A percentile compares a stretch with the other conserved stretches of the same genome.
phyloP scores from a whole-genome alignment of 495 filamentous ascomycete genomes.

The Podospora tetraspora region DNA sequence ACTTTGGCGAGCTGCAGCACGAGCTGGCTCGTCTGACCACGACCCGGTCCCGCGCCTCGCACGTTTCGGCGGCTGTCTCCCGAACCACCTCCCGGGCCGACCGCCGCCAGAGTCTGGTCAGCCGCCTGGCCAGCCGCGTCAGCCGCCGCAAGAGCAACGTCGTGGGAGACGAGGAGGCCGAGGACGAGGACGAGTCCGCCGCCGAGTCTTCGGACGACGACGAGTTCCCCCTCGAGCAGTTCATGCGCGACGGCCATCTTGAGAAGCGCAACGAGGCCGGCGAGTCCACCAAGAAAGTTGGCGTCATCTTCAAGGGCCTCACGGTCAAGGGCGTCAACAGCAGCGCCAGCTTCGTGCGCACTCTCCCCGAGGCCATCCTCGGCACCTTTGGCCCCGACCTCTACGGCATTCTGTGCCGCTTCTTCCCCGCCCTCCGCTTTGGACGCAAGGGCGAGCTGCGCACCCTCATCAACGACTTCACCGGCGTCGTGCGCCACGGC shows the following conservation, averaged over 20 bases:
- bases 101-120: conserved; percentile 18
- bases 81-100: conserved; percentile 14
- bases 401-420: conserved; percentile 60
- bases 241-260: conserved; percentile 74
- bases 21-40: conserved; percentile 46
- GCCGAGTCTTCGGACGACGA: conserved; percentile 25
- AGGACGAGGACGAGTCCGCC: conserved; percentile 39
- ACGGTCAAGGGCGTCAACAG: conserved; percentile 69
- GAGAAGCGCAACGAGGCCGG: conserved; percentile 65
- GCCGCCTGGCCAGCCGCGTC: conserved; percentile 16
- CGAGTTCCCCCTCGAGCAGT: conserved; percentile 65
- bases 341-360: conserved; percentile 63
- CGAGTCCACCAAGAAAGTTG: conserved; percentile 73
- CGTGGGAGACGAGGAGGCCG: conserved; percentile 31
- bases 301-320: conserved; percentile 75
- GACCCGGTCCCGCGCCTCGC: conserved; percentile 9
- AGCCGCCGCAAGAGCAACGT: conserved; percentile 5
- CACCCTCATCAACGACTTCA: conserved; percentile 69
- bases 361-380: conserved; percentile 70
- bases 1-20: conserved; percentile 62
- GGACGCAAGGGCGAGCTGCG: conserved; percentile 40
- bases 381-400: conserved; percentile 82
- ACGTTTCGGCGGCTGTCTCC: not conserved
- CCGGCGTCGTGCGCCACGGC: conserved; percentile 70
- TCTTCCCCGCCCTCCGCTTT: conserved; percentile 58